Conservation (phyloP, 169 alveolate species). For the Cytauxzoon felis region DNA sequence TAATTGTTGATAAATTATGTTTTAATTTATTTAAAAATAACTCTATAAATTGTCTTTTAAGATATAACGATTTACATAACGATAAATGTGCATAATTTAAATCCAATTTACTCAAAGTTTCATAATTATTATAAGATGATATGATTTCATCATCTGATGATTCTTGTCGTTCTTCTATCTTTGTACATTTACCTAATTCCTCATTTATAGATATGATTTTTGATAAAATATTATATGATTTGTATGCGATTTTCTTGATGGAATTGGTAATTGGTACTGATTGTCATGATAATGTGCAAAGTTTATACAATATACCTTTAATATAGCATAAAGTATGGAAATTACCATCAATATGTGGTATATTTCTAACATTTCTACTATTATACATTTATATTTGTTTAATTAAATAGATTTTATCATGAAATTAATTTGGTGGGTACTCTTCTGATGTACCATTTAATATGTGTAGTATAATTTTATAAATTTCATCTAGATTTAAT, state of each 20-base stretch:
- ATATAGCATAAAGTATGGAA: conserved; percentile 57
- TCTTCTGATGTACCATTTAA: conserved; percentile 21
- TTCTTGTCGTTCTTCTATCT: not conserved
- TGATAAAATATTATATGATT: conserved; percentile 8
- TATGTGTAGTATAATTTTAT: conserved; percentile 48
- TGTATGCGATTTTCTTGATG: conserved; percentile 16
- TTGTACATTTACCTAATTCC: conserved; percentile 2
- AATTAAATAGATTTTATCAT: conserved; percentile 2
- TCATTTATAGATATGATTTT: conserved; percentile 5
- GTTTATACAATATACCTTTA: conserved; percentile 15
- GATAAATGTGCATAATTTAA: conserved; percentile 33
- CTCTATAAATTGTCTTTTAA: conserved; percentile 51
- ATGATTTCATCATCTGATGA: conserved; percentile 19
- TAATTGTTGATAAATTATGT: not conserved
- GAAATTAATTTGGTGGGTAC: not conserved
- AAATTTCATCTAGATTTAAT: conserved; percentile 28
- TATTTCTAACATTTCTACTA: conserved; percentile 16
- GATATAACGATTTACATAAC: conserved; percentile 53
- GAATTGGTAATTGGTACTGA: not conserved
- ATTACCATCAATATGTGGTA: conserved; percentile 60
- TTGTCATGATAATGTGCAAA: too few relatives aligned
- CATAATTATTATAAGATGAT: too few relatives aligned
- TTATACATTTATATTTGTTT: not conserved
- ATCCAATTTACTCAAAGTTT: not conserved
- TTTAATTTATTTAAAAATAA: conserved; percentile 39